Evolutionary conservation across 176 grass and related monocot genomes (phyloP).

Genomic region (Triticum timopheevii): DNA sequence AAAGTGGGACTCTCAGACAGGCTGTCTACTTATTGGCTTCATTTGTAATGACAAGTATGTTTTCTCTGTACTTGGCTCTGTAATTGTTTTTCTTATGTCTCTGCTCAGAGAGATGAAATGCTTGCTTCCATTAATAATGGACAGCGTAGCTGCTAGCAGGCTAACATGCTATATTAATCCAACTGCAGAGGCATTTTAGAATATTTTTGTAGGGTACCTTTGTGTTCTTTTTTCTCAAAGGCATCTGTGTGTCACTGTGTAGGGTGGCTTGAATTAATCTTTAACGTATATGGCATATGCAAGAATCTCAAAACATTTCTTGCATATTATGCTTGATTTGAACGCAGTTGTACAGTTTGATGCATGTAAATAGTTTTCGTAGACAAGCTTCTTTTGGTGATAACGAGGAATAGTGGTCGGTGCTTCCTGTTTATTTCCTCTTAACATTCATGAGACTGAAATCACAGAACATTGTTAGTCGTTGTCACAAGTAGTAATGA

Average conservation of each 20-base stretch:
- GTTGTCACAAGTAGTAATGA: not conserved
- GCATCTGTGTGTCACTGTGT: not conserved
- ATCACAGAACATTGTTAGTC: not conserved
- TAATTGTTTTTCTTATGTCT: not conserved
- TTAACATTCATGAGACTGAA: not conserved
- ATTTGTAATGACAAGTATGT: not conserved
- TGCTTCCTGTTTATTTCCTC: slow-evolving; percentile 1
- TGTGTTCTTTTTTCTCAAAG: not conserved
- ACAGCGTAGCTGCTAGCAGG: not conserved
- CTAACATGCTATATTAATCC: not conserved
- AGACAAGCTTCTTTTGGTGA: not conserved
- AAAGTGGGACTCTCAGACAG: slow-evolving; percentile 13
- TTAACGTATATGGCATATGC: not conserved
- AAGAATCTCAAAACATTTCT: not conserved
- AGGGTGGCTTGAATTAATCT: not conserved
- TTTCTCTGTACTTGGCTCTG: not conserved
- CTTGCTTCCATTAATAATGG: not conserved
- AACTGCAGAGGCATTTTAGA: not conserved
- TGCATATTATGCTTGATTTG: not conserved
- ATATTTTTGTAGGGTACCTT: not conserved
- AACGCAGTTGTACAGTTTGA: not conserved
- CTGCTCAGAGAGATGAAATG: not conserved
- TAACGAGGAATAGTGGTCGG: not conserved
- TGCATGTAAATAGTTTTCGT: not conserved
- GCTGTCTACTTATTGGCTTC: slow-evolving; percentile 22